Evolutionary conservation across 208 protist genomes (phyloP), one percentile per base, ranked within the genome.

Genomic region (Novymonas esmeraldas): DNA sequence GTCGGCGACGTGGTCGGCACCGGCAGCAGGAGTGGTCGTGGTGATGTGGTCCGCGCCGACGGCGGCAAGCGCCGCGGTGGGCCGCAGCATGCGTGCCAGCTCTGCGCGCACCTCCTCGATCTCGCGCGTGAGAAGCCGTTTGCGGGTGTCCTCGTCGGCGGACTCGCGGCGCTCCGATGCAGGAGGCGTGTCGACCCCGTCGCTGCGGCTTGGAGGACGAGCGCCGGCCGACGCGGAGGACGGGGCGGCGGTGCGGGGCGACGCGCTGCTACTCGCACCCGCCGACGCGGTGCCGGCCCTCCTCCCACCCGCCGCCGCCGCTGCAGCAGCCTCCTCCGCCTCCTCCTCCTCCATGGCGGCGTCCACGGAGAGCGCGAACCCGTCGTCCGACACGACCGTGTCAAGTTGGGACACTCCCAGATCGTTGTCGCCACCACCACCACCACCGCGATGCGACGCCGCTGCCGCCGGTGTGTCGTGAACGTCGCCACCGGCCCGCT

Each of bases 71-170:
- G 34, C 64, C 45, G 36, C 51, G 18, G 52, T 11, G 16, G 63
- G 74, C 42, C 46, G 20, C 44, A 84, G 68, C 69, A 80, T 79
- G 28, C 69, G 68, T 22, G 73, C 75, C 59, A 80, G 70, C 49
- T 73, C 75, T 2, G 56, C 48, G 6, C 66, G 69, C 42, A 84
- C 78, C 16, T 76, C 67, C 52, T 73, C 57, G 9, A 80, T 50
- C 49, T 84, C 60, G 26, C 44, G 51, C 3, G 69, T 68, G 0
- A 74, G 54, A 44, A 59, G 48, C n/a, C 52, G 69, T 60, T 74
- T 63, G 22, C 60, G 59, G 28, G 69, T 65, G 44, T 65, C 54
- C 33, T 70, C 73, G 51, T 70, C 67, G 22, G 39, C 66, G 33
- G 39, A 6, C 31, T 73, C 57, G 6, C 52, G 60, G 6, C 41